Conservation (phyloP, 441 rosid genomes). For the Monsonia emarginata region DNA sequence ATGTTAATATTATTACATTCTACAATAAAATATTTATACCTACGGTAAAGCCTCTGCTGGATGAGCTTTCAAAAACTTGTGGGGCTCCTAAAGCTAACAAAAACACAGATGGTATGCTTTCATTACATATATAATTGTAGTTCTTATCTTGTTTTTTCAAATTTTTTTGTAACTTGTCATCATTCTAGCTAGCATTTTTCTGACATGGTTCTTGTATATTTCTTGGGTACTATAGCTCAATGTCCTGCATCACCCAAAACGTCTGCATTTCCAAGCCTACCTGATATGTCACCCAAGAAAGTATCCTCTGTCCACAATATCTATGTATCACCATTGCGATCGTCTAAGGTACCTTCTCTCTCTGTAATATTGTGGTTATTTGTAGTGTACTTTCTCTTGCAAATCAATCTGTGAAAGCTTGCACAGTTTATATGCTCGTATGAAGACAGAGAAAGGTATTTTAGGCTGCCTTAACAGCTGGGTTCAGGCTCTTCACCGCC, state of each 20-base stretch:
- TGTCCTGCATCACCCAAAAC: constrained; percentile 85
- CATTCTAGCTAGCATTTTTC: constrained; percentile 11
- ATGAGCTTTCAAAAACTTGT: constrained; percentile 40
- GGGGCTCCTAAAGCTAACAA: constrained; percentile 44
- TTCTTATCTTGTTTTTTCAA: background rate
- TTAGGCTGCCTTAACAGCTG: too few species aligned
- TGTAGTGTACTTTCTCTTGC: background rate
- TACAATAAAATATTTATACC: constrained; percentile 88
- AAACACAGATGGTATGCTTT: constrained; percentile 44
- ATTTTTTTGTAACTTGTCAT: background rate
- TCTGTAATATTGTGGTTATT: background rate
- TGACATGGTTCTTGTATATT: constrained; percentile 17
- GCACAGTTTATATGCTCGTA: too few species aligned
- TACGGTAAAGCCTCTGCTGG: constrained; percentile 63
- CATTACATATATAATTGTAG: background rate
- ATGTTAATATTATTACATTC: constrained; percentile 75
- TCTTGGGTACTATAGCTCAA: constrained; percentile 40
- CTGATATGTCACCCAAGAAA: constrained; percentile 97
- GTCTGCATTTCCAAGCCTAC: constrained; percentile 73
- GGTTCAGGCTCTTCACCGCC: too few species aligned
- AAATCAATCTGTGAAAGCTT: too few species aligned
- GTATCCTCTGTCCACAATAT: constrained; percentile 81
- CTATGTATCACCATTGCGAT: constrained; percentile 86
- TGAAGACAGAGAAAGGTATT: too few species aligned
- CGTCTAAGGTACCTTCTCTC: constrained; percentile 61